phyloP scores from a whole-genome alignment of 2,329 filamentous ascomycete species.

The Xylaria sp. region DNA sequence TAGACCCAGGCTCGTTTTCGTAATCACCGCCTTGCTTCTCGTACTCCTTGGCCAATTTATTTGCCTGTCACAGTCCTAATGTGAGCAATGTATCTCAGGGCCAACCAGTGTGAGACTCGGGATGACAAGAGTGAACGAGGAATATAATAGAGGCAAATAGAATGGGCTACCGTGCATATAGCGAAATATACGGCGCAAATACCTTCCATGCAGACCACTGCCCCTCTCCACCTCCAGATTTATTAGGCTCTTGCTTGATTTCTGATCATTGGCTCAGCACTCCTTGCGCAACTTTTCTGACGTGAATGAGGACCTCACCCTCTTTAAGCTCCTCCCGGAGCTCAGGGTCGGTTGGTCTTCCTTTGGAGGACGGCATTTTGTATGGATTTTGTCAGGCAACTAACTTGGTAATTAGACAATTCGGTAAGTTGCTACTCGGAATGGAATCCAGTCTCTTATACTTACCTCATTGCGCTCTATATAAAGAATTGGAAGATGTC shows the following conservation, averaged over 20 bases:
- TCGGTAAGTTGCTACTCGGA: no score
- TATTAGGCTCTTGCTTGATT: constrained; percentile 57
- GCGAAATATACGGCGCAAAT: neutral
- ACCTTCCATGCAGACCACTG: constrained; percentile 56
- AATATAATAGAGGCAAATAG: neutral
- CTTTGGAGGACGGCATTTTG: constrained; percentile 55
- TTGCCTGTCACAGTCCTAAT: constrained; percentile 41
- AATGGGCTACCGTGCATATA: neutral
- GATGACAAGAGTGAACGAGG: neutral
- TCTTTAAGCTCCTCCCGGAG: constrained; percentile 55
- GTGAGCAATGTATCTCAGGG: neutral
- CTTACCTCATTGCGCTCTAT: neutral
- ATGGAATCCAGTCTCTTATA: neutral
- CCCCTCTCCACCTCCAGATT: constrained; percentile 55
- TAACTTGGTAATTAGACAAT: neutral
- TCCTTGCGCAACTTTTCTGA: neutral
- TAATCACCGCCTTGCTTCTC: constrained; percentile 56
- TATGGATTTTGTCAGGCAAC: neutral
- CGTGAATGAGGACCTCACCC: constrained; percentile 41
- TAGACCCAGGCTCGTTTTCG: constrained; percentile 41
- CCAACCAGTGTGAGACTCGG: neutral
- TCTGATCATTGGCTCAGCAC: constrained; percentile 45
- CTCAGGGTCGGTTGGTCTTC: constrained; percentile 55
- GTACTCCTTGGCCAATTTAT: constrained; percentile 56
- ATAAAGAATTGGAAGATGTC: neutral